Base-by-base conservation (phyloP, 1,284 basidiomycete genomes). In the Somion occarium region DNA sequence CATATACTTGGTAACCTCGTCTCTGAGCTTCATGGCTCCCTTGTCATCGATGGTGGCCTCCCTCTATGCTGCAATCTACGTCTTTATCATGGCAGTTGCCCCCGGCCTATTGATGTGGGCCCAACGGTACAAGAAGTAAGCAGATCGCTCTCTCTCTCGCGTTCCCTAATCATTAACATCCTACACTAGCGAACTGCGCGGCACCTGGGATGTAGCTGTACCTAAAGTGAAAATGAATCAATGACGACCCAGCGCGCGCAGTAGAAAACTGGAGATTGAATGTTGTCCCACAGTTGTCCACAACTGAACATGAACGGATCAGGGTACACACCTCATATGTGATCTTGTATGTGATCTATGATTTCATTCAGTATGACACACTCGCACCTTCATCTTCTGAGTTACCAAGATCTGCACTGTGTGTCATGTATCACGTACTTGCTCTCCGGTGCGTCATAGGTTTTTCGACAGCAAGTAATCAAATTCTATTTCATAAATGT, bases 81-180 rank as follows among this genome's bases (percentile, higher is more conserved):
- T 74, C 38, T 76, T 80, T 50, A 75, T 87, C 24, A 85, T 82
- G 5, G 83, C 92, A 60, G 65, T 82, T 43, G 88, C 85, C 3
- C 90, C 90, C 5, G 81, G 70, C 25, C 70, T 87, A 41, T 71
- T 91, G 26, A 76, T 91, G 48, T 90, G 88, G 87, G 86, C 88
- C 2, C 90, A 92, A 70, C 79, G 77, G 63, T 88, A 82, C 70
- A 92, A 92, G 72, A 91, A 91, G 89, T 85, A 60, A 50, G 79
- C 72, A 18, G 25, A n/a, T 18, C 13, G 15, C 38, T 45, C 30
- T 34, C 27, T 50, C 13, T 43, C 19, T 38, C 18, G 43, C 38
- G 13, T 5, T 5, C 22, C 2, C 18, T 5, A 43, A 18, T 15
- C 44, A 46, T 44, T n/a, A n/a, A 30, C 27, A 38, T 22, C 18